Conservation (phyloP, 257 asterid genomes). For the Solanum dulcamara region DNA sequence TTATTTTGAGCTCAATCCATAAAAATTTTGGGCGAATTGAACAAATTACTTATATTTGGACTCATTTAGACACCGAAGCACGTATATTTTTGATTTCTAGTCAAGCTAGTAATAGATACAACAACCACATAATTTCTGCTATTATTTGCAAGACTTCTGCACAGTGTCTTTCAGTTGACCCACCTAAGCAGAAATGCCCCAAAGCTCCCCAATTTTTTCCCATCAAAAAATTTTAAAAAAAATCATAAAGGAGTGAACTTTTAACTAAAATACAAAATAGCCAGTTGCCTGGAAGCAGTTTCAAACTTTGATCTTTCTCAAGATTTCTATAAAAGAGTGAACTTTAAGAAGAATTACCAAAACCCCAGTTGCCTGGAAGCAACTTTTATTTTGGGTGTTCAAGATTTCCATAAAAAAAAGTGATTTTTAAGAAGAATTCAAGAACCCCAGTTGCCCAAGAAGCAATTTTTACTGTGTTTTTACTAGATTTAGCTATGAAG, state of each 20-base stretch:
- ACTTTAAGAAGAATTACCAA: not conserved
- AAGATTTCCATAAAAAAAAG: not conserved
- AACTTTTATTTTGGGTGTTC: not conserved
- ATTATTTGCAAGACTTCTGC: not conserved
- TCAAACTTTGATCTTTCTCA: not conserved
- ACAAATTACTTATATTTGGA: too few relatives aligned
- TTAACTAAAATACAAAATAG: not conserved
- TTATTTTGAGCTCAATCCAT: too few relatives aligned
- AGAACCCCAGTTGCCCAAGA: not conserved
- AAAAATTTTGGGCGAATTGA: too few relatives aligned
- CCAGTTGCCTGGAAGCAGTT: not conserved
- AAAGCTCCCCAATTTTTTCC: not conserved
- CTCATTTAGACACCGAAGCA: too few relatives aligned
- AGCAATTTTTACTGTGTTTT: not conserved
- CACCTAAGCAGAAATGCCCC: not conserved
- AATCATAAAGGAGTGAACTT: not conserved
- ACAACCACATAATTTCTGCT: not conserved
- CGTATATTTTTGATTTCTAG: not conserved
- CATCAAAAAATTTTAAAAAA: not conserved
- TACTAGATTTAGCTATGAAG: slow-evolving; percentile 29
- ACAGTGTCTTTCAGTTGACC: not conserved
- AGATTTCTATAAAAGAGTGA: not conserved
- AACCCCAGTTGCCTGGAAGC: not conserved
- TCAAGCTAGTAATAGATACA: not conserved
- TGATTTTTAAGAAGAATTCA: not conserved